Evolutionary conservation across 2,329 filamentous ascomycete species (phyloP).

Genomic region (Alternaria panax): DNA sequence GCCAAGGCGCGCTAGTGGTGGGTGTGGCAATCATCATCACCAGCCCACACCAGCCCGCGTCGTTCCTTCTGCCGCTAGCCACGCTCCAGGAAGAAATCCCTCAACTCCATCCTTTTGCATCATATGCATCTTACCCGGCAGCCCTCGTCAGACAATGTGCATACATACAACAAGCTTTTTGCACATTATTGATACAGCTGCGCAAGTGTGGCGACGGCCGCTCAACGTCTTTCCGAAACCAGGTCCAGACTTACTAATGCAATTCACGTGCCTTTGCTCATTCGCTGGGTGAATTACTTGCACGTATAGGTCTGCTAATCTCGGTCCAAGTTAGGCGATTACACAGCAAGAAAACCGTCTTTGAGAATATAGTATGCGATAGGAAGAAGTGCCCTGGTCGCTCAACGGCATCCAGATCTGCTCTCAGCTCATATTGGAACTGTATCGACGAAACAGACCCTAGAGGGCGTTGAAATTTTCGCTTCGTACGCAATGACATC

Average conservation of each 20-base stretch:
- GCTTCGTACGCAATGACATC: conserved; percentile 12
- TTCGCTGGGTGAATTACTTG: conserved; percentile 15
- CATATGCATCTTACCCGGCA: conserved; percentile 13
- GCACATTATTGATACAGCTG: conserved; percentile 17
- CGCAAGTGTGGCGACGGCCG: conserved; percentile 16
- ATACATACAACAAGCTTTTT: conserved; percentile 10
- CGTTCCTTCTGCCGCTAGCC: conserved; percentile 17
- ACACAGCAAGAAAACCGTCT: conserved; percentile 1
- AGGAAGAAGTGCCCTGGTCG: conserved; percentile 13
- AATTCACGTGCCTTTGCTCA: conserved; percentile 1
- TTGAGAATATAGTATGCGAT: conserved; percentile 4
- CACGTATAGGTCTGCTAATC: conserved; percentile 1
- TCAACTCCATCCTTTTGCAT: conserved; percentile 24
- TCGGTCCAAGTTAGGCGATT: not conserved
- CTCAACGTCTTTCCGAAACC: conserved; percentile 15
- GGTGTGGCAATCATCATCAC: conserved; percentile 22
- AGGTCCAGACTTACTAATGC: conserved; percentile 14
- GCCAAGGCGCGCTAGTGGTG: conserved; percentile 23
- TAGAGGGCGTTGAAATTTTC: conserved; percentile 15
- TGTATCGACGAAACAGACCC: conserved; percentile 11
- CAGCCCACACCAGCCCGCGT: conserved; percentile 5
- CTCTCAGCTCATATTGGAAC: conserved; percentile 14
- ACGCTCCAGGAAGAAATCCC: conserved; percentile 22
- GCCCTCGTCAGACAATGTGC: conserved; percentile 13
- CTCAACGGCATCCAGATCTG: conserved; percentile 15